Percentiles rank a stretch among this genome's conserved stretches.
These are phyloP conservation scores for Coemansia sp. DNA, from an alignment of 192 early-diverging fungal genomes.

Conservation along the genomic window DNA sequence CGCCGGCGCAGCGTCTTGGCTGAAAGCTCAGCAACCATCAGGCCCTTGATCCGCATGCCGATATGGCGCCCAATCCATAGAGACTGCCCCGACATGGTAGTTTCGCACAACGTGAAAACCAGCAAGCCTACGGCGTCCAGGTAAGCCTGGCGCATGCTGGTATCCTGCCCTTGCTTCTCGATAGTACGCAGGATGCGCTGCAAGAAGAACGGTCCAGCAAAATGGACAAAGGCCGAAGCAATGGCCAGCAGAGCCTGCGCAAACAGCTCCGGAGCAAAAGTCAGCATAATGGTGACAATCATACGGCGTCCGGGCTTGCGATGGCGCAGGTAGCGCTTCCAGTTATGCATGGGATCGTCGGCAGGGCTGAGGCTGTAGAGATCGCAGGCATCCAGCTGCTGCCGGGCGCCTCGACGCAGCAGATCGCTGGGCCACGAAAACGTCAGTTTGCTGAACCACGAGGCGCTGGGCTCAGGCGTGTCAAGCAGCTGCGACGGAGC, in stretches of 20 bases:
- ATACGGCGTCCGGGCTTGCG: conserved; percentile 32
- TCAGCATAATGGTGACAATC: conserved; percentile 25
- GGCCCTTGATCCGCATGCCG: conserved; percentile 60
- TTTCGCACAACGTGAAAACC: conserved; percentile 38
- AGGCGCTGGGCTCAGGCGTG: conserved; percentile 29
- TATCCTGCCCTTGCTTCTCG: conserved; percentile 33
- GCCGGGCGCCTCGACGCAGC: conserved; percentile 53
- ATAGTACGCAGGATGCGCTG: conserved; percentile 60
- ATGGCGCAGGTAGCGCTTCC: conserved; percentile 28
- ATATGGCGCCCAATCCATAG: conserved; percentile 69
- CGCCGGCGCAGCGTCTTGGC: conserved; percentile 62
- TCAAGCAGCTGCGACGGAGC: conserved; percentile 17
- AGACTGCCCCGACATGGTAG: conserved; percentile 52
- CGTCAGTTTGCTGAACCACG: conserved; percentile 30
- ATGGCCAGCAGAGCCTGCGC: conserved; percentile 41
- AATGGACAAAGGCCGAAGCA: conserved; percentile 27
- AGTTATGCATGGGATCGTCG: conserved; percentile 52
- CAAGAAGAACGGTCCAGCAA: conserved; percentile 59
- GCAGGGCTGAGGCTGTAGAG: conserved; percentile 55
- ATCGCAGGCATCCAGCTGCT: conserved; percentile 61
- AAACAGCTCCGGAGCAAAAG: conserved; percentile 49
- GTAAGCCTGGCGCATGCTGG: conserved; percentile 42
- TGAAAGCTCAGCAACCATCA: conserved; percentile 68
- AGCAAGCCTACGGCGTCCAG: conserved; percentile 63
- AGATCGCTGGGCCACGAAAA: conserved; percentile 64